Conservation (phyloP, 1,284 basidiomycete genomes). For the Jaminaea rosea region DNA sequence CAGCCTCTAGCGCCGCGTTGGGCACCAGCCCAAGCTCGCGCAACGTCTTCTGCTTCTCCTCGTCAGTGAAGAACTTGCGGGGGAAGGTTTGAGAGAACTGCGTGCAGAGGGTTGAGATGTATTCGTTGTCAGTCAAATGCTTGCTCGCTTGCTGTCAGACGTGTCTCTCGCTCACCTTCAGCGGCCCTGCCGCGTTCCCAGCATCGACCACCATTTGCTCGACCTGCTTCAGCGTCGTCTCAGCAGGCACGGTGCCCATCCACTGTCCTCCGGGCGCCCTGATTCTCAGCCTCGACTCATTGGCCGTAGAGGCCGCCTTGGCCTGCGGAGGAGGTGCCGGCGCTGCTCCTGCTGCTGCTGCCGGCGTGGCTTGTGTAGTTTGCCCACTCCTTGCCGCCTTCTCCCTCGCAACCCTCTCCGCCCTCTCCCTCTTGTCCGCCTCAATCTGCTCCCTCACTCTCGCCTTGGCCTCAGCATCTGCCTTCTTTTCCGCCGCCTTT, state of each 20-base stretch:
- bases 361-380: neutral
- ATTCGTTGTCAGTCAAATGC: neutral
- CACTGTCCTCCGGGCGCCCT: conserved; percentile 35
- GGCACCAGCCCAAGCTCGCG: conserved; percentile 42
- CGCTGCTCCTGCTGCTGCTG: conserved; percentile 16
- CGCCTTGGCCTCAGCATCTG: conserved; percentile 36
- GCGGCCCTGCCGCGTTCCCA: conserved; percentile 25
- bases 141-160: neutral
- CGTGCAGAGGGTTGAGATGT: neutral
- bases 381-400: conserved; percentile 35
- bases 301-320: conserved; percentile 2
- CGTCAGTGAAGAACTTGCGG: conserved; percentile 31
- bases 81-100: conserved; percentile 45
- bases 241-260: conserved; percentile 35
- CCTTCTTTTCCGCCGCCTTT: conserved; percentile 36
- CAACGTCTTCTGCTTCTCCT: conserved; percentile 32
- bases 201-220: conserved; percentile 22
- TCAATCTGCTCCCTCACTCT: conserved; percentile 43
- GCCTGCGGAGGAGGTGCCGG: conserved; percentile 11
- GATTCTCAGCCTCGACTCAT: conserved; percentile 38
- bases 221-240: conserved; percentile 29
- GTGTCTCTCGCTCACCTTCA: conserved; percentile 21
- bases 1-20: conserved; percentile 41
- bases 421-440: conserved; percentile 41
- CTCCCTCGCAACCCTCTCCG: conserved; percentile 37